These are phyloP conservation scores for Apophysomyces elegans DNA, from an alignment of 371 early-diverging fungal species.

Conservation along the genomic window DNA sequence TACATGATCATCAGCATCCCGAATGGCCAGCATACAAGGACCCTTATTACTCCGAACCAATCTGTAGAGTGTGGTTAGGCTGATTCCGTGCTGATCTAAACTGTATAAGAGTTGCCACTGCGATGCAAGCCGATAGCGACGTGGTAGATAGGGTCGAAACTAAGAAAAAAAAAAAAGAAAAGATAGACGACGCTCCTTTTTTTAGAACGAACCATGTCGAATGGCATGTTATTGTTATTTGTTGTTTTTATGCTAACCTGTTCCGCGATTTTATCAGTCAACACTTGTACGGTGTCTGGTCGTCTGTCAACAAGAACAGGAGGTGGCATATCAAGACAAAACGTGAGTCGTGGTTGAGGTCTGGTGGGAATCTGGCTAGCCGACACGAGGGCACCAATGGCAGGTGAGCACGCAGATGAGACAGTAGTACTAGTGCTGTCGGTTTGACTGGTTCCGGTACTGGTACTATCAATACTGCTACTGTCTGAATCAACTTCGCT, in stretches of 20 bases:
- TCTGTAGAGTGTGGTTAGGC: constrained; percentile 78
- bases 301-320: constrained; percentile 46
- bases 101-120: constrained; percentile 86
- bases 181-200: neutral
- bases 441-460: neutral
- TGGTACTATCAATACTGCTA: constrained; percentile 3
- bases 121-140: constrained; percentile 61
- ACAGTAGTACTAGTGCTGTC: constrained; percentile 4
- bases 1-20: constrained; percentile 67
- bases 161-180: constrained; percentile 19
- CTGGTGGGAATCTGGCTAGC: constrained; percentile 13
- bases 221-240: neutral
- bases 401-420: constrained; percentile 16
- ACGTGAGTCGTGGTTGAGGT: constrained; percentile 8
- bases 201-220: neutral
- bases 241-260: constrained; percentile 35
- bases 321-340: constrained; percentile 3
- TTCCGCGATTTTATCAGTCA: constrained; percentile 48
- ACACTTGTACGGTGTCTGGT: constrained; percentile 56
- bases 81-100: constrained; percentile 91
- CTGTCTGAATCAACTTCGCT: neutral
- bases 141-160: constrained; percentile 56
- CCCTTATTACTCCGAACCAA: constrained; percentile 62
- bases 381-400: constrained; percentile 26
- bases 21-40: constrained; percentile 72